These are phyloP conservation scores for Lactarius hengduanensis DNA, from an alignment of 768 basidiomycete genomes.

Conservation along the genomic window DNA sequence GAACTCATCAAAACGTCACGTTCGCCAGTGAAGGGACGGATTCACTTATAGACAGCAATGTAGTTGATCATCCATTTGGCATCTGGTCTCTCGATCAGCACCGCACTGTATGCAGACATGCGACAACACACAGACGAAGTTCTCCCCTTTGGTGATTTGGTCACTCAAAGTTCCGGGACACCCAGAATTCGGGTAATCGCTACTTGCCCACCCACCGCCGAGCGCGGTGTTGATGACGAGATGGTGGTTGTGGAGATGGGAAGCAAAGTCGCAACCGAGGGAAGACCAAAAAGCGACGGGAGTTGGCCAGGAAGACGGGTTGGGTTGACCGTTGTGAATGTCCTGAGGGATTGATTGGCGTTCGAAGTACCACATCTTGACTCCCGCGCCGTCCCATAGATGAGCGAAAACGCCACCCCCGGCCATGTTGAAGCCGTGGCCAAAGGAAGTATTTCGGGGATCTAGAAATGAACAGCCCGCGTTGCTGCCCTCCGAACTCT, in stretches of 20 bases:
- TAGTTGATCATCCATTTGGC: constrained; percentile 18
- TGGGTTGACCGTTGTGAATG: constrained; percentile 3
- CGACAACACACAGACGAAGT: constrained; percentile 15
- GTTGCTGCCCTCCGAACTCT: background rate
- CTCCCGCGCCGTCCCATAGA: background rate
- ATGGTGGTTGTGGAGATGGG: constrained; percentile 7
- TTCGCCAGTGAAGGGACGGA: background rate
- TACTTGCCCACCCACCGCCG: constrained; percentile 20
- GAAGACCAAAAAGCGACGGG: constrained; percentile 14
- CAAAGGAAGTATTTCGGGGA: constrained; percentile 4
- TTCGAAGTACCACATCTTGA: constrained; percentile 20
- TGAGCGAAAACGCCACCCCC: constrained; percentile 17
- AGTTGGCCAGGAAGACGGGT: constrained; percentile 10
- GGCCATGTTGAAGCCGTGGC: constrained; percentile 8
- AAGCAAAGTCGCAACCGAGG: background rate
- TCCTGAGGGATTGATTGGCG: constrained; percentile 18
- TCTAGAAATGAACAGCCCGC: constrained; percentile 9
- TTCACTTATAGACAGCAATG: constrained; percentile 16
- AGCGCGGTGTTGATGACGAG: constrained; percentile 21
- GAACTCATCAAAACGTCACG: too few relatives aligned
- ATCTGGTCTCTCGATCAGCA: constrained; percentile 9
- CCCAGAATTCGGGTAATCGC: constrained; percentile 7
- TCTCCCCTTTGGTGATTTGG: background rate
- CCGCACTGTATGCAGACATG: background rate
- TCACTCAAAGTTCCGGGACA: constrained; percentile 17